Evolutionary conservation across 768 basidiomycete genomes (phyloP), one percentile per base, ranked within the genome.

Genomic region (Boletus barrowsii): DNA sequence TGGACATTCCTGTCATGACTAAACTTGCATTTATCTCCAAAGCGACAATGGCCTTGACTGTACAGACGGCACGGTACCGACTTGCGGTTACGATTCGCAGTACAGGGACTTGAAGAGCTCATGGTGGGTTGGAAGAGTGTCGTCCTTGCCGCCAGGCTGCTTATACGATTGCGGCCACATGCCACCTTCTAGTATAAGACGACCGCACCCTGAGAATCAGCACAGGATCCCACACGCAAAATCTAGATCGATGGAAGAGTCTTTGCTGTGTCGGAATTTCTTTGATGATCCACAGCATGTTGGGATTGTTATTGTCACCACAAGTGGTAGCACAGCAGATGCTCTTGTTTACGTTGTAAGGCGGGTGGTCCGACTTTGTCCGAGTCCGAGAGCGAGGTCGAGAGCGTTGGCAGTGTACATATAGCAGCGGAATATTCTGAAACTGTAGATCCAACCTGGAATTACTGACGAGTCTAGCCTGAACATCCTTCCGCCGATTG

Each of bases 11-110:
- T 32, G 10, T 58, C 58, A 29, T 72, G 68, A 18, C 55, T 55
- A n/a, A 53, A 67, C 56, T 18, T 65, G 57, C 68, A 70, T 39
- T 47, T 58, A 41, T 57, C 53, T 22, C 69, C 68, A 36, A 43
- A 69, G 32, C 59, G 71, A 62, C 68, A 70, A 17, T 47, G 14
- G 0, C 71, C 71, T 53, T 65, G 62, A 42, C 10, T 32, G 33
- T 69, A 46, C 6, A 46, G 15, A 24, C 63, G 69, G 18, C 68
- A 70, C 3, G 62, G 57, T 20, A 1, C 5, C n/a, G 53, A 18
- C 45, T 52, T 62, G 42, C 39, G 52, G 35, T 40, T 45, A 13
- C 46, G 51, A 32, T 17, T 10, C 3, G 13, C 24, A 17, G 30
- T 4, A 4, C 51, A 7, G 29, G 20, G 45, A 9, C 24, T 26